A percentile compares a stretch with the other conserved stretches of the same genome.
Conservation (phyloP, 805 yeast species). For the Metschnikowia proteae region DNA sequence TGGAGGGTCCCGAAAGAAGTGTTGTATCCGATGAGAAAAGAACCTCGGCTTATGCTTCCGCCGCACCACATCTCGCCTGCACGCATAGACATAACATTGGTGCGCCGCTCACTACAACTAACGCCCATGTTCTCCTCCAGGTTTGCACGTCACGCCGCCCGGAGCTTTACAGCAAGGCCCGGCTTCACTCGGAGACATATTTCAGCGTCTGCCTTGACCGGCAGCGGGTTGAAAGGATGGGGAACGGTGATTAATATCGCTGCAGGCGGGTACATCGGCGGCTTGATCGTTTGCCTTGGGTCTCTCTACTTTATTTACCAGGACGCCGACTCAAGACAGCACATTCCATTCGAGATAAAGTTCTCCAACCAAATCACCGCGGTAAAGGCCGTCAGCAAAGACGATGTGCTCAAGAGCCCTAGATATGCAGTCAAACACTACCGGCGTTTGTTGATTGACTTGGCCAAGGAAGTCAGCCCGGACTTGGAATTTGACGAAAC, state of each 20-base stretch:
- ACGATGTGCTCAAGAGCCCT: constrained; percentile 40
- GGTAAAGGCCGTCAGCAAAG: constrained; percentile 42
- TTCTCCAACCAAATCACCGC: constrained; percentile 32
- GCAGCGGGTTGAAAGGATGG: constrained; percentile 21
- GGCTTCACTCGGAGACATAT: background rate
- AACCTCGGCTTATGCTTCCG: background rate
- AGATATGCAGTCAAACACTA: constrained; percentile 43
- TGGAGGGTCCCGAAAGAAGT: background rate
- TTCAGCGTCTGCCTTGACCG: constrained; percentile 2
- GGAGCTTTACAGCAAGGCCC: background rate
- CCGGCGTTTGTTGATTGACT: constrained; percentile 32
- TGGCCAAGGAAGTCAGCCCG: constrained; percentile 28
- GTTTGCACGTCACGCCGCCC: background rate
- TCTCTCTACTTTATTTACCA: constrained; percentile 36
- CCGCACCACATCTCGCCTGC: constrained; percentile 1
- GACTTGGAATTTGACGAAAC: constrained; percentile 25
- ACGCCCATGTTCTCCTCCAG: background rate
- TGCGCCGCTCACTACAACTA: background rate
- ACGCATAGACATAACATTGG: background rate
- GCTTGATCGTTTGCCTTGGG: constrained; percentile 35
- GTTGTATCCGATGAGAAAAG: background rate
- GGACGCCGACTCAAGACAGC: constrained; percentile 38
- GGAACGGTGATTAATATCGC: constrained; percentile 33
- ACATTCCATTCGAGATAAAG: constrained; percentile 37
- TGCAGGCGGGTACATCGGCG: constrained; percentile 44